Evolutionary conservation across 208 protist genomes (phyloP), one percentile per base, ranked within the genome.

Genomic region (Acanthamoeba triangularis): DNA sequence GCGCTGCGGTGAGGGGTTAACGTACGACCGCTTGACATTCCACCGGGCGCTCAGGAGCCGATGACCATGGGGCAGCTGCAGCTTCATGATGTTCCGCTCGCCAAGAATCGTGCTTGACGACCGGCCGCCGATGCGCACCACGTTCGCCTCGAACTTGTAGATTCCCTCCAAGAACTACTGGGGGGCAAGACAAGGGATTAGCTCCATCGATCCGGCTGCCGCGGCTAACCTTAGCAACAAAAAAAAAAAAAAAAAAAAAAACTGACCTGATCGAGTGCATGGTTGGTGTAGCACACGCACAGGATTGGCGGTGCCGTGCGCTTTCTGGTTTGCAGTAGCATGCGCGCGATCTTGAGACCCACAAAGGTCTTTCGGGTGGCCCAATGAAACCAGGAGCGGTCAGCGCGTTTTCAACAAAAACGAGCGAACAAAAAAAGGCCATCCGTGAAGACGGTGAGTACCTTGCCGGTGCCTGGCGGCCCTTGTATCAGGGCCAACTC

Each of bases 381-480:
- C 41, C 41, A 5, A 44, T 5, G 88, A 33, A 67, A 93, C 6
- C 14, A 82, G 28, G 35, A 28, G 1, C 41, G 0, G 41, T 20
- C 18, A 85, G 41, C 72, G 0, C 30, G 87, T 96, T 3, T 49
- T 3, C 10, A 95, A 82, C n/a, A 97, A 54, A 28, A 92, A n/a
- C n/a, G 28, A 33, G 87, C n/a, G 33, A 97, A 63, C 0, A 96
- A 30, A 95, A 88, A 20, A n/a, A n/a, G n/a, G n/a, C n/a, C n/a
- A n/a, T n/a, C n/a, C n/a, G n/a, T n/a, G n/a, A n/a, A n/a, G n/a
- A n/a, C 44, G 44, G 95, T 5, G 20, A 95, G 96, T 11, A 98
- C 72, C 90, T 98, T 98, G 74, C 97, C 97, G 28, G 97, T 98
- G 35, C 97, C 97, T 5, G 97, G 97, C n/a, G 97, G 97, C 37